These are phyloP conservation scores for Cyberlindnera nakhonratchasimensis DNA, from an alignment of 805 yeast genomes.

Conservation along the genomic window DNA sequence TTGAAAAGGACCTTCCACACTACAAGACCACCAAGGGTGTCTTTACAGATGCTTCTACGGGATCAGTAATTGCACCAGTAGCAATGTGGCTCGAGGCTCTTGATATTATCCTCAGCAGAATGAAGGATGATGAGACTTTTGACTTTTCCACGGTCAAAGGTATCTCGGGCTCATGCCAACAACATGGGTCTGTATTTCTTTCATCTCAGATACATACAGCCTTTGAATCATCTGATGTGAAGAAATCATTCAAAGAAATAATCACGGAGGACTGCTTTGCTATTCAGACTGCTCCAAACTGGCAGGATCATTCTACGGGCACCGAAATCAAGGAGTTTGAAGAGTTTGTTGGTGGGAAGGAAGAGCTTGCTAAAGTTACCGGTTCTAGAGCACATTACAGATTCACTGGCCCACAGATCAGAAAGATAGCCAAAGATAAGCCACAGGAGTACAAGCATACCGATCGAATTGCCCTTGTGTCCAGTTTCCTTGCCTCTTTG, in stretches of 20 bases:
- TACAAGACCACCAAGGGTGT: conserved; percentile 79
- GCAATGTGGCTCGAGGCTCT: conserved; percentile 88
- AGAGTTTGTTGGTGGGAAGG: conserved; percentile 54
- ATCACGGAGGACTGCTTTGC: conserved; percentile 53
- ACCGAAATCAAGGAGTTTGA: conserved; percentile 64
- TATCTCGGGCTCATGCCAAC: conserved; percentile 85
- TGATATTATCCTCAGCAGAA: conserved; percentile 53
- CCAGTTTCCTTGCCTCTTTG: conserved; percentile 72
- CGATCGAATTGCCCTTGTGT: conserved; percentile 64
- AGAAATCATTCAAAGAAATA: conserved; percentile 40
- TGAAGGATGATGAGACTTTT: conserved; percentile 44
- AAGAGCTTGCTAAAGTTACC: conserved; percentile 57
- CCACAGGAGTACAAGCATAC: conserved; percentile 55
- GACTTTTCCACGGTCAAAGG: conserved; percentile 60
- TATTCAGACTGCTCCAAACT: conserved; percentile 70
- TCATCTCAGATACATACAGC: conserved; percentile 42
- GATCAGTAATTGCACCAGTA: conserved; percentile 75
- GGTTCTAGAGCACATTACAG: conserved; percentile 89
- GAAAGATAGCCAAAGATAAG: conserved; percentile 56
- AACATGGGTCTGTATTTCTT: conserved; percentile 90
- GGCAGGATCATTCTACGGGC: conserved; percentile 93
- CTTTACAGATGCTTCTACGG: conserved; percentile 44
- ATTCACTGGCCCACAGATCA: conserved; percentile 89
- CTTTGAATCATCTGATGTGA: conserved; percentile 37
- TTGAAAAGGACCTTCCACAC: conserved; percentile 58